phyloP scores from a whole-genome alignment of 2,329 filamentous ascomycete species.

The Chalara sp. region DNA sequence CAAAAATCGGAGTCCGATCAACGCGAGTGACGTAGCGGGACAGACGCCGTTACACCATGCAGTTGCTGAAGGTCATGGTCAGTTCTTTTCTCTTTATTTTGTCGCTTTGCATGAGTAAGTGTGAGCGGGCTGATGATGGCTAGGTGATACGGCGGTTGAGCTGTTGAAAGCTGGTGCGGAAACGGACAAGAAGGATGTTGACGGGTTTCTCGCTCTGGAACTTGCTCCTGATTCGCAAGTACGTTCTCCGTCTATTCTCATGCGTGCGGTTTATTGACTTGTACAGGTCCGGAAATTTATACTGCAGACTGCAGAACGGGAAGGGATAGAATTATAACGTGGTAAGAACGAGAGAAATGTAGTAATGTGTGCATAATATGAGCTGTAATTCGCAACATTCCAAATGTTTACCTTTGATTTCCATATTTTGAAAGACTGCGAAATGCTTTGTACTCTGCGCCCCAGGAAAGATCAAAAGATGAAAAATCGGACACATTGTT shows the following conservation, averaged over 20 bases:
- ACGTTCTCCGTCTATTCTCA: slow-evolving; percentile 22
- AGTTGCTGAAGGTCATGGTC: slow-evolving; percentile 67
- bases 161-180: slow-evolving; percentile 83
- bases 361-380: too few relatives aligned
- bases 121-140: background rate
- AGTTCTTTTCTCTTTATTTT: slow-evolving; percentile 13
- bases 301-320: slow-evolving; percentile 68
- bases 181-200: slow-evolving; percentile 64
- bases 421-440: background rate
- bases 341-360: too few relatives aligned
- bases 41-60: slow-evolving; percentile 88
- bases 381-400: too few relatives aligned
- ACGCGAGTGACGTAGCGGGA: slow-evolving; percentile 75
- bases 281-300: slow-evolving; percentile 68
- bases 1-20: slow-evolving; percentile 70
- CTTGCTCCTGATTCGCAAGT: slow-evolving; percentile 83
- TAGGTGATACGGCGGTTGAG: slow-evolving; percentile 73
- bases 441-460: background rate
- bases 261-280: slow-evolving; percentile 3
- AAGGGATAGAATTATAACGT: slow-evolving; percentile 62
- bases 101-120: background rate
- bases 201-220: slow-evolving; percentile 68
- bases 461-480: too few relatives aligned
- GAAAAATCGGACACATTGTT: too few relatives aligned
- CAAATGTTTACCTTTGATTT: too few relatives aligned